These are phyloP conservation scores for Penicillium sp. DNA, from an alignment of 2,329 filamentous ascomycete genomes.

Conservation along the genomic window DNA sequence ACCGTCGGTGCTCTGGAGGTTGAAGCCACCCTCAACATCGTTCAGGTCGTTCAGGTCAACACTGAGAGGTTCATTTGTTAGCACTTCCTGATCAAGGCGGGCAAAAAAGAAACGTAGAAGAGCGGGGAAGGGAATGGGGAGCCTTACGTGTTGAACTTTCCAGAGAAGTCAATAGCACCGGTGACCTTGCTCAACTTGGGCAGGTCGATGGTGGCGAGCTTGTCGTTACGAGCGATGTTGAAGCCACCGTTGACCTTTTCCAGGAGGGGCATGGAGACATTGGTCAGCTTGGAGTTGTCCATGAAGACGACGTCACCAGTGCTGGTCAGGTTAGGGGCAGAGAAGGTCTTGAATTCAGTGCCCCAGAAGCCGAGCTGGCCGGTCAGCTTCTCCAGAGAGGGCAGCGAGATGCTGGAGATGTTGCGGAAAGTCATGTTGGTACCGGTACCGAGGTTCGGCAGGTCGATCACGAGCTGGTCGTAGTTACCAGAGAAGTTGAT, in stretches of 20 bases:
- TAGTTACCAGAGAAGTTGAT: conserved; percentile 79
- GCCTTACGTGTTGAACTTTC: conserved; percentile 75
- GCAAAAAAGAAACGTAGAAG: background rate
- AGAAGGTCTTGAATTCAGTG: conserved; percentile 51
- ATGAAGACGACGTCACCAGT: conserved; percentile 52
- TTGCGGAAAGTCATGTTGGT: conserved; percentile 78
- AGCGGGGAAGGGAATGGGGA: background rate
- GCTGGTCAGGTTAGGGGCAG: conserved; percentile 43
- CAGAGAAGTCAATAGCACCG: conserved; percentile 78
- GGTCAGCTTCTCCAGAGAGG: conserved; percentile 66
- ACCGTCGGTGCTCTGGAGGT: conserved; percentile 57
- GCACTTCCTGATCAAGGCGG: background rate
- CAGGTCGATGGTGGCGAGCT: conserved; percentile 61
- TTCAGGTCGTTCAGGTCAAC: conserved; percentile 62
- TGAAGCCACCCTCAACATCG: conserved; percentile 66
- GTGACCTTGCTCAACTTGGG: conserved; percentile 60
- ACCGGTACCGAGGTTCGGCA: conserved; percentile 73
- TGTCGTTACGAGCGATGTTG: conserved; percentile 85
- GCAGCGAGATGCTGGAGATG: conserved; percentile 66
- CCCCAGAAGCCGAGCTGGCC: conserved; percentile 78
- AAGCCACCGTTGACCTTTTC: conserved; percentile 69
- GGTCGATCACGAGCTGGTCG: conserved; percentile 60
- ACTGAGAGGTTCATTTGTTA: conserved; percentile 40
- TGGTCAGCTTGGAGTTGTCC: conserved; percentile 54
- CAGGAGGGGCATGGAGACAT: conserved; percentile 69